Evolutionary conservation across 345 rosid genomes (phyloP).

Genomic region (Heritiera fomes): DNA sequence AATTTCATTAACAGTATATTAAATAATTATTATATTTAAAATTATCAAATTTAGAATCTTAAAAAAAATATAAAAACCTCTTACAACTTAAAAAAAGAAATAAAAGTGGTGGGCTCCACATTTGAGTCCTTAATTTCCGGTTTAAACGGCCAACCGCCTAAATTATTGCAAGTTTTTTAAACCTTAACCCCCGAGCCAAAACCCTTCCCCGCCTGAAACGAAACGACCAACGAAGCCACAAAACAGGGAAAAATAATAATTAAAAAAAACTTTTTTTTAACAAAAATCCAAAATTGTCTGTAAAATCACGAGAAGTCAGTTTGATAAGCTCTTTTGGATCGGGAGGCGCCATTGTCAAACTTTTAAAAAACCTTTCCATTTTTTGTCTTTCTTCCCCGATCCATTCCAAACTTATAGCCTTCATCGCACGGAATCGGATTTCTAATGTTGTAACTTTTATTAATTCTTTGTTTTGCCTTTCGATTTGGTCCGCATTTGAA

Average conservation of each 20-base stretch:
- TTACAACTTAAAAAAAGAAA: not conserved
- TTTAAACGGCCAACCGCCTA: not conserved
- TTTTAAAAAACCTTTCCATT: not conserved
- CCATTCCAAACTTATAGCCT: not conserved
- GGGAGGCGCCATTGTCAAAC: constrained; percentile 3
- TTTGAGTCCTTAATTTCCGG: not conserved
- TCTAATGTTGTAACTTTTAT: not conserved
- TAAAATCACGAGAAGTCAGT: constrained; percentile 9
- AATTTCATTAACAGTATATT: too few relatives aligned
- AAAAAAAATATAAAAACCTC: too few relatives aligned
- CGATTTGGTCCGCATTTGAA: constrained; percentile 2
- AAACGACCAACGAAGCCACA: not conserved
- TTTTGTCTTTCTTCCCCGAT: not conserved
- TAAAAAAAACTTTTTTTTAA: not conserved
- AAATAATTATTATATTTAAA: too few relatives aligned
- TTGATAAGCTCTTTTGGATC: constrained; percentile 13
- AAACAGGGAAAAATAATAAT: not conserved
- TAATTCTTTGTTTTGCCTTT: not conserved
- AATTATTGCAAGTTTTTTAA: not conserved
- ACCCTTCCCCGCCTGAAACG: not conserved
- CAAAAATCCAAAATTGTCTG: not conserved
- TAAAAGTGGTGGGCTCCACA: not conserved
- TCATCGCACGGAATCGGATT: not conserved
- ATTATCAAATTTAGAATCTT: too few relatives aligned
- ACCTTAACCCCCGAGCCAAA: not conserved